Conservation (phyloP, 1,139 yeast genomes). For the Hyphopichia wangnamkhiaoensis region DNA sequence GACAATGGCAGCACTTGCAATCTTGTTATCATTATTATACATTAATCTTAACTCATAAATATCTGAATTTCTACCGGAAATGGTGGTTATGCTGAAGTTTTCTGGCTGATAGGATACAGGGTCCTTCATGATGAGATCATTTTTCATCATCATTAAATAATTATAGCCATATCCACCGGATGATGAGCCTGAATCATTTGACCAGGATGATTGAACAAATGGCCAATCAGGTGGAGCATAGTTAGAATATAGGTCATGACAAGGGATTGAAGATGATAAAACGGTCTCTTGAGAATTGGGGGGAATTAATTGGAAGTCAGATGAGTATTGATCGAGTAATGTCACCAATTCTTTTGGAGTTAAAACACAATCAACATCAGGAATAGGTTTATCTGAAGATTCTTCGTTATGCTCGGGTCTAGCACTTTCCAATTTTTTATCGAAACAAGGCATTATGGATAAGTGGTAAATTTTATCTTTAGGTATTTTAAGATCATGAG, state of each 20-base stretch:
- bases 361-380: conserved; percentile 90
- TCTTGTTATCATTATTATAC: conserved; percentile 24
- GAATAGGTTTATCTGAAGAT: conserved; percentile 24
- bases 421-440: conserved; percentile 92
- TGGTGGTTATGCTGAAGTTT: conserved; percentile 22
- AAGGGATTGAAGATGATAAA: conserved; percentile 10
- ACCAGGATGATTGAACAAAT: conserved; percentile 58
- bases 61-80: conserved; percentile 75
- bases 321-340: conserved; percentile 54
- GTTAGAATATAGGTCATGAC: conserved; percentile 27
- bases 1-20: conserved; percentile 74
- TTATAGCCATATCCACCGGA: conserved; percentile 88
- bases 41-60: conserved; percentile 65
- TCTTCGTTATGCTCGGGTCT: conserved; percentile 59
- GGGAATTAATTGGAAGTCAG: conserved; percentile 21
- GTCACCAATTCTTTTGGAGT: conserved; percentile 87
- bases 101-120: conserved; percentile 19
- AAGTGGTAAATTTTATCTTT: conserved; percentile 65
- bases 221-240: conserved; percentile 65
- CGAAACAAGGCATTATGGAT: conserved; percentile 95
- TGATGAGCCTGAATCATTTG: conserved; percentile 72
- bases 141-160: conserved; percentile 47
- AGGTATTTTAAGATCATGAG: conserved; percentile 35
- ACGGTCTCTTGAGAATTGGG: conserved; percentile 11
- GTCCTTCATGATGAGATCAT: conserved; percentile 24